Base-by-base conservation (phyloP, 2,329 filamentous ascomycete species). In the Alternaria brassicicola region DNA sequence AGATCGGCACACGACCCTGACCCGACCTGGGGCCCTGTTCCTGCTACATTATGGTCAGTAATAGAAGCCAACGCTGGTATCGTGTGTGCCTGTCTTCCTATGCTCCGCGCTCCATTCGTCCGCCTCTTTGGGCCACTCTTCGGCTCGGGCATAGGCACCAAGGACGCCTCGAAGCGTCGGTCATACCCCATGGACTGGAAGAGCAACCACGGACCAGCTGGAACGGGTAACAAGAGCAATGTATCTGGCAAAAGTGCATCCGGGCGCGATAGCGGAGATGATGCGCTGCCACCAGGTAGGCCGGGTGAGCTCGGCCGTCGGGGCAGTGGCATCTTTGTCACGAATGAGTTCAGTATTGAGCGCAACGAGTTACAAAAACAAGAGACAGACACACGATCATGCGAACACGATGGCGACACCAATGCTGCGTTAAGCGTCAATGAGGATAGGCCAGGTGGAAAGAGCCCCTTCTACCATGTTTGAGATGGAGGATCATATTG, bases 31-130 rank as follows among this genome's bases (percentile, higher is more conserved):
- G 68, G 65, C 6, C 68, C 68, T 8, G 62, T 68, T 25, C 66
- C 68, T 6, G 65, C 65, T 3, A 69, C 66, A 2, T 55, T 67
- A 13, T 70, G 68, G 68, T 64, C 63, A 23, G 68, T 69, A 1
- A 65, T 70, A 19, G 68, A 70, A 49, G 62, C 64, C 21, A 70
- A 70, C n/a, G 62, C 66, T 6, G 66, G 68, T n/a, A 69, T 70
- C 23, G 52, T 68, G 6, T 68, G 65, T 28, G 61, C 65, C 26
- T 66, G 65, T 41, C 58, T 68, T 10, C 65, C 65, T 4, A 70
- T 69, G 68, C 61, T 70, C 9, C 63, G 68, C 28, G 59, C 63
- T 19, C 68, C 66, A 17, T 69, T 70, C 12, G 50, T 70, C 3
- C 59, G 59, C 23, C 21, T 69, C 10, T 68, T 70, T 23, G 64